Conservation (phyloP, 169 alveolate genomes). For the Prorocentrum cordatum region DNA sequence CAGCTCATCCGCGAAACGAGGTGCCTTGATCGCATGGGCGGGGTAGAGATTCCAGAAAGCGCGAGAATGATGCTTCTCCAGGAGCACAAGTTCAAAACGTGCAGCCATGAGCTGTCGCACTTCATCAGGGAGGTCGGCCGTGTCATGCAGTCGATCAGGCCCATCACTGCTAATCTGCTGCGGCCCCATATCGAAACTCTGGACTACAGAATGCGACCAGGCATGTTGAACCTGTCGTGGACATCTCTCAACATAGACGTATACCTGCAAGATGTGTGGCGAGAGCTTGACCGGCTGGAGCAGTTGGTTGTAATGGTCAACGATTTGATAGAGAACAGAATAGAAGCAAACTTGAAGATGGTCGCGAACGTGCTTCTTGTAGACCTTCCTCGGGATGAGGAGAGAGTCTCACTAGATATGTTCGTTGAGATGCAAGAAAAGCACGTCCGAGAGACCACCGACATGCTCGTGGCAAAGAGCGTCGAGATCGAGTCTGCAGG, state of each 20-base stretch:
- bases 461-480: constrained; percentile 51
- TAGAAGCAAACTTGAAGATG: constrained; percentile 82
- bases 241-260: constrained; percentile 88
- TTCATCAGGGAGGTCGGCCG: constrained; percentile 76
- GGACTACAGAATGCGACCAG: constrained; percentile 85
- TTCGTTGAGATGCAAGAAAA: constrained; percentile 55
- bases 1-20: constrained; percentile 91
- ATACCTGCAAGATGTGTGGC: constrained; percentile 77
- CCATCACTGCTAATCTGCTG: constrained; percentile 83
- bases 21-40: constrained; percentile 87
- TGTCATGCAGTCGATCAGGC: constrained; percentile 83
- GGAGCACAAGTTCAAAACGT: constrained; percentile 88
- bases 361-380: constrained; percentile 82
- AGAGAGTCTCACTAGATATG: constrained; percentile 54
- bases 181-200: constrained; percentile 85
- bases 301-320: constrained; percentile 85
- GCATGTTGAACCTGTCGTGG: constrained; percentile 87
- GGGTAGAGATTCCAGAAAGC: constrained; percentile 90
- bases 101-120: constrained; percentile 84
- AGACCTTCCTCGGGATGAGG: constrained; percentile 72
- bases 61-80: constrained; percentile 87
- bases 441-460: constrained; percentile 58
- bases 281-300: constrained; percentile 79
- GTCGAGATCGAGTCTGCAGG: constrained; percentile 79
- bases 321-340: constrained; percentile 90